A percentile compares a stretch with the other conserved stretches of the same genome.
phyloP scores from a whole-genome alignment of 139 green algal species.

The Chlamydomonas schloesseri region DNA sequence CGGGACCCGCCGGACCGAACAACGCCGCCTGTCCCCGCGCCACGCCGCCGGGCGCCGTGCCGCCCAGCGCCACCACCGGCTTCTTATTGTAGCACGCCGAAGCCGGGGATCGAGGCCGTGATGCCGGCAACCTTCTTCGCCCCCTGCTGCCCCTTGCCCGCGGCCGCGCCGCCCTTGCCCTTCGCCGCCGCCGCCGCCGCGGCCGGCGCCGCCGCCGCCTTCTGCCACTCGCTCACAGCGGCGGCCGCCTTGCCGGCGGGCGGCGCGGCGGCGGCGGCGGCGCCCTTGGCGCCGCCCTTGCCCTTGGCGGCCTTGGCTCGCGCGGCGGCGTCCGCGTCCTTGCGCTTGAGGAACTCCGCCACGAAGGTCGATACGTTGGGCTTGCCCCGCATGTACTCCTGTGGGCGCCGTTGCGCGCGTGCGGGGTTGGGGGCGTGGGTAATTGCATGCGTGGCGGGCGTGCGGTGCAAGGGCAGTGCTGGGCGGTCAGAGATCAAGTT shows the following conservation, averaged over 20 bases:
- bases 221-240: slow-evolving; percentile 26
- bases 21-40: too few species aligned
- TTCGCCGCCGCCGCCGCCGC: neutral
- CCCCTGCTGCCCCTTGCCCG: neutral
- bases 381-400: slow-evolving; percentile 72
- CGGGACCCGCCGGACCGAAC: too few species aligned
- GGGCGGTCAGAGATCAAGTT: too few species aligned
- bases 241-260: neutral
- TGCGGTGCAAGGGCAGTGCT: neutral
- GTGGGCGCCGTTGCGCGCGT: neutral
- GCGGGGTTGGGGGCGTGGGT: neutral
- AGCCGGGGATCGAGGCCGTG: slow-evolving; percentile 28
- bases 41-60: too few species aligned
- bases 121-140: slow-evolving; percentile 45
- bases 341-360: slow-evolving; percentile 86
- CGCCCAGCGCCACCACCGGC: too few species aligned
- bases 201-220: neutral
- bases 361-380: slow-evolving; percentile 79
- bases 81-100: too few species aligned
- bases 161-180: slow-evolving; percentile 11
- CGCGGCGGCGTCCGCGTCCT: slow-evolving; percentile 62
- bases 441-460: neutral
- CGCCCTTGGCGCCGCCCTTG: slow-evolving; percentile 30
- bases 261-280: neutral
- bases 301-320: slow-evolving; percentile 47